Conservation (phyloP, 139 green algal genomes). For the Tetradesmus obliquus region DNA sequence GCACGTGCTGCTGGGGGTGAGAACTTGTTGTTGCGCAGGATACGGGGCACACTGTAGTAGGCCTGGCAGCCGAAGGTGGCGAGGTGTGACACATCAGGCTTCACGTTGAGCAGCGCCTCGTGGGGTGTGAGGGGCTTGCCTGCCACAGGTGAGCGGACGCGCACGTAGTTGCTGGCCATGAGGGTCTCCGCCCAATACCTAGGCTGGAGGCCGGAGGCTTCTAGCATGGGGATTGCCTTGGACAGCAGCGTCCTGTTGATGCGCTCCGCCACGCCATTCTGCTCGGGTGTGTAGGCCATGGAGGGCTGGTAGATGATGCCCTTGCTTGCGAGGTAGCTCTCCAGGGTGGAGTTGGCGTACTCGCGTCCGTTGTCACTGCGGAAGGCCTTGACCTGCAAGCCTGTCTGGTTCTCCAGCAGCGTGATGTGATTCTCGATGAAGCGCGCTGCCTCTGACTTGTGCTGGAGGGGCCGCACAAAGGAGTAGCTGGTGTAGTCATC, state of each 20-base stretch:
- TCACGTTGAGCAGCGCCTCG: slow-evolving; percentile 33
- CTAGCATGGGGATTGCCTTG: slow-evolving; percentile 17
- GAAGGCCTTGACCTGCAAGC: background rate
- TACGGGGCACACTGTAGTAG: background rate
- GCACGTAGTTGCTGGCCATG: background rate
- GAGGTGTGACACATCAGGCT: slow-evolving; percentile 47
- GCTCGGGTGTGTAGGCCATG: slow-evolving; percentile 40
- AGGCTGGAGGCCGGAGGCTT: background rate
- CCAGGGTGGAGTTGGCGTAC: background rate
- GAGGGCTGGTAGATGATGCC: slow-evolving; percentile 34
- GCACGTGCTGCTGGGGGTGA: background rate
- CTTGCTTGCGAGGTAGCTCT: background rate
- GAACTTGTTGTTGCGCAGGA: slow-evolving; percentile 45
- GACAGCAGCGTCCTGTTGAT: slow-evolving; percentile 48
- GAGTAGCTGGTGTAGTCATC: slow-evolving; percentile 14
- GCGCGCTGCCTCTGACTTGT: background rate
- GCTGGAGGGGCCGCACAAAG: background rate
- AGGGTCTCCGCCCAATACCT: slow-evolving; percentile 27
- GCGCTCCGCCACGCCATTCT: slow-evolving; percentile 50
- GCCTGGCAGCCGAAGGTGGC: slow-evolving; percentile 41
- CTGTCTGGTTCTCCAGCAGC: background rate
- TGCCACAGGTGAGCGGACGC: slow-evolving; percentile 25
- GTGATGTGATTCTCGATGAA: background rate
- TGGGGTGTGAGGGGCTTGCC: slow-evolving; percentile 29
- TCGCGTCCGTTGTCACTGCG: slow-evolving; percentile 46